Percentiles rank a stretch among this genome's conserved stretches.
Evolutionary conservation across 2,329 filamentous ascomycete species (phyloP).

Genomic region (Arthrobotrys conoides): DNA sequence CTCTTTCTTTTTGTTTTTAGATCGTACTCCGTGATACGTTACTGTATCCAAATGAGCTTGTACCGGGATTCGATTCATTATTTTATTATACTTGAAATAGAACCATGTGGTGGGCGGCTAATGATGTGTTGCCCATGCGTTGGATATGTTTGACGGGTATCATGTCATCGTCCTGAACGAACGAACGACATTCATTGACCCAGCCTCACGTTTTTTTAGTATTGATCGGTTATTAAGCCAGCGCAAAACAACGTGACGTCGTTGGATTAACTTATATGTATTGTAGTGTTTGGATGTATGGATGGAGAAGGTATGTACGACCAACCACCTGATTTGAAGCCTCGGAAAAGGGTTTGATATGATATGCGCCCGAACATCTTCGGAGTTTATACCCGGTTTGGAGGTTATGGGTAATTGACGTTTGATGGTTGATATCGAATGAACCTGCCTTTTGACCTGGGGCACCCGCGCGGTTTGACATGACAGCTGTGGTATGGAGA

Average conservation of each 20-base stretch:
- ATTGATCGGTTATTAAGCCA: background rate
- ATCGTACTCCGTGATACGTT: slow-evolving; percentile 32
- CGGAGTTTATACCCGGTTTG: slow-evolving; percentile 36
- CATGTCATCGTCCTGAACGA: slow-evolving; percentile 52
- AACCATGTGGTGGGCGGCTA: slow-evolving; percentile 24
- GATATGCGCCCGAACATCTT: slow-evolving; percentile 55
- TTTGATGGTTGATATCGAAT: slow-evolving; percentile 23
- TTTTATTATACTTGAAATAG: slow-evolving; percentile 16
- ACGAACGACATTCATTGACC: slow-evolving; percentile 48
- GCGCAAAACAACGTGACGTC: slow-evolving; percentile 40
- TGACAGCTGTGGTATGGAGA: background rate
- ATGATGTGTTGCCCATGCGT: slow-evolving; percentile 27
- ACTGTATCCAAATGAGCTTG: slow-evolving; percentile 15
- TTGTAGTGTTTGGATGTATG: too few species aligned
- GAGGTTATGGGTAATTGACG: slow-evolving; percentile 10
- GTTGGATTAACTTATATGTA: slow-evolving; percentile 6
- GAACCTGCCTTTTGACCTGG: slow-evolving; percentile 16
- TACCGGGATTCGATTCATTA: background rate
- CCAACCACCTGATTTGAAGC: slow-evolving; percentile 51
- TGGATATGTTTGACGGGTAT: slow-evolving; percentile 57
- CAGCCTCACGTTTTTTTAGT: slow-evolving; percentile 51
- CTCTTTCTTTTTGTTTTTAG: background rate
- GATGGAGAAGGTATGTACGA: background rate
- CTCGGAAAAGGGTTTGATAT: slow-evolving; percentile 26
- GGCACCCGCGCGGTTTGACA: too few species aligned